Base-by-base conservation (phyloP, 768 basidiomycete species). In the Boletus eberwhitei region DNA sequence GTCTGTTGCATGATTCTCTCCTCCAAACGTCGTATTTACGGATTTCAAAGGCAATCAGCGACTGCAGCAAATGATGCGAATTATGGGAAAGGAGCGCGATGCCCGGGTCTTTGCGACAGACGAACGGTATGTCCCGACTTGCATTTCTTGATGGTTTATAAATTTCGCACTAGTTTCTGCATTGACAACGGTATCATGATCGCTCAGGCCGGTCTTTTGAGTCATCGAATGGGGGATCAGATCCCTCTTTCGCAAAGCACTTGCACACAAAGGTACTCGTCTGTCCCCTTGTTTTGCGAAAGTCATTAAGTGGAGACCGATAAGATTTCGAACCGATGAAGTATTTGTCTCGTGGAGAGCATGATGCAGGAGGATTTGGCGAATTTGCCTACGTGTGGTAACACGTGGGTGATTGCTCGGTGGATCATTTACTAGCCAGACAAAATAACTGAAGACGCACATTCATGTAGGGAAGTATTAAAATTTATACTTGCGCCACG, bases 161-260 rank as follows among this genome's bases (percentile, higher is more conserved):
- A 50, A 9, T 19, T 19, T 40, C 42, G 37, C 21, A n/a, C n/a
- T 62, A 96, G 95, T 50, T 98, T 96, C 72, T 98, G 97, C 72
- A 98, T 99, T 56, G 97, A 99, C 70, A 99, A 99, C 62, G 97
- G 97, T 1, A 96, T 98, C 62, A 99, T 99, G 97, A 98, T 99
- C 51, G 96, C 97, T 3, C 97, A 99, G 66, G 97, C 97, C 7
- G 97, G 97, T 6, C 79, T 99, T 29, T 77, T 99, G 36, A 85
- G 87, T 58, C 93, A 84, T 69, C 81, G 97, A 3, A 98, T 95
- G 93, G 97, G 96, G 24, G 79, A 85, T 57, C 72, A 74, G 44
- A 98, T 94, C 0, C 80, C 87, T 2, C 66, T 98, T 29, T 69
- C 79, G 26, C 82, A 96, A 65, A 94, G 87, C 51, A 88, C 84